Conservation (phyloP, 441 rosid genomes). For the Syzygium syzygioides region DNA sequence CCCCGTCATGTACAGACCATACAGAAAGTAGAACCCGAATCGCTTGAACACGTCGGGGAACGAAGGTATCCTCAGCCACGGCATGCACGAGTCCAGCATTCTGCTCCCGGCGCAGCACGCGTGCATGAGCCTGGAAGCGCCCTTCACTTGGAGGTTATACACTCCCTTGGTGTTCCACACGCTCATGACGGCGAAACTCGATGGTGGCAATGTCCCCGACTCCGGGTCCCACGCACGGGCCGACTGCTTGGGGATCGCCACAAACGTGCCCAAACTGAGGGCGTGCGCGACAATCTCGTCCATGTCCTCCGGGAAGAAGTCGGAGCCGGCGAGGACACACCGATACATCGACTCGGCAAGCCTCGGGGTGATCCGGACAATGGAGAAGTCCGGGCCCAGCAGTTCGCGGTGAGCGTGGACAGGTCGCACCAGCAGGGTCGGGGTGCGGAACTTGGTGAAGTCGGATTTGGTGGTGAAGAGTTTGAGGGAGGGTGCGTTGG, state of each 20-base stretch:
- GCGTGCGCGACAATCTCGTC: conserved; percentile 30
- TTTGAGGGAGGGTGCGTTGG: conserved; percentile 54
- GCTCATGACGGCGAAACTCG: conserved; percentile 47
- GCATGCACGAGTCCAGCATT: conserved; percentile 54
- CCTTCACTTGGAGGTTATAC: conserved; percentile 54
- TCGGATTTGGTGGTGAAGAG: conserved; percentile 48
- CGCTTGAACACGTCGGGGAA: conserved; percentile 54
- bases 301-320: conserved; percentile 59
- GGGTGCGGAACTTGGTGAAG: conserved; percentile 50
- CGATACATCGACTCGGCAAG: conserved; percentile 36
- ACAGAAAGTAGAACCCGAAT: conserved; percentile 60
- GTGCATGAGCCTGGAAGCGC: conserved; percentile 35
- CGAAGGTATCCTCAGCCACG: conserved; percentile 64
- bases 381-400: conserved; percentile 14
- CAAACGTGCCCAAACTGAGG: conserved; percentile 61
- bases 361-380: conserved; percentile 20
- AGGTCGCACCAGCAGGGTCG: conserved; percentile 57
- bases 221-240: conserved; percentile 25
- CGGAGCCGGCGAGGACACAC: conserved; percentile 29
- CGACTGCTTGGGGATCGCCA: conserved; percentile 36
- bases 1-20: conserved; percentile 65
- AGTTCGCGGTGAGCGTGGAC: conserved; percentile 57
- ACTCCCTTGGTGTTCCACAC: conserved; percentile 75
- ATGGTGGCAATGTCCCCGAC: conserved; percentile 22
- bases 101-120: conserved; percentile 48